phyloP scores from a whole-genome alignment of 225 moss, liverwort and hornwort genomes.

The Straminergon stramineum region DNA sequence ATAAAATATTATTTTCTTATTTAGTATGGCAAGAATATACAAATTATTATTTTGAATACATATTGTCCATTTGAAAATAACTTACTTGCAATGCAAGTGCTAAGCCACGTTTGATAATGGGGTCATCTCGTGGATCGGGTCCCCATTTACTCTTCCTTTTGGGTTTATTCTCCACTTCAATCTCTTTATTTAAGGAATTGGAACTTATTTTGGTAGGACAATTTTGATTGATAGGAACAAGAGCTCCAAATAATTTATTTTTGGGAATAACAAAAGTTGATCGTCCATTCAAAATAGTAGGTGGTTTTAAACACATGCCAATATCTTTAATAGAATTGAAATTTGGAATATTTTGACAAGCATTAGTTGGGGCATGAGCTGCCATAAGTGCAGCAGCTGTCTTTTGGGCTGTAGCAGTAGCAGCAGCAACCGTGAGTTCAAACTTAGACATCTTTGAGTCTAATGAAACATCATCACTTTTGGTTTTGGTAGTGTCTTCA shows the following conservation, averaged over 20 bases:
- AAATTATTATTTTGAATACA: background rate
- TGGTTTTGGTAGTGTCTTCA: background rate
- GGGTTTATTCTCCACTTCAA: conserved; percentile 2
- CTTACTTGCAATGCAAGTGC: conserved; percentile 81
- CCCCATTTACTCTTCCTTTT: conserved; percentile 61
- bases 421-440: conserved; percentile 26
- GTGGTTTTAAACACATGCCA: background rate
- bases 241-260: conserved; percentile 55
- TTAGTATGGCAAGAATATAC: background rate
- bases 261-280: conserved; percentile 72
- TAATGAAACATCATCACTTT: background rate
- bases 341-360: background rate
- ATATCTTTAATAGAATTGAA: background rate
- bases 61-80: background rate
- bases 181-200: background rate
- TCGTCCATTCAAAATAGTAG: conserved; percentile 14
- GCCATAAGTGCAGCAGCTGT: conserved; percentile 49
- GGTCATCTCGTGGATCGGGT: conserved; percentile 38
- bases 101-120: conserved; percentile 48
- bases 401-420: conserved; percentile 26
- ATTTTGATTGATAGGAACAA: conserved; percentile 48
- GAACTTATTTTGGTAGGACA: conserved; percentile 10
- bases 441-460: conserved; percentile 16
- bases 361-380: conserved; percentile 15
- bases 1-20: background rate